Evolutionary conservation across 164 flowering plant genomes (phyloP).

Genomic region (Kalanchoe fedtschenkoi): DNA sequence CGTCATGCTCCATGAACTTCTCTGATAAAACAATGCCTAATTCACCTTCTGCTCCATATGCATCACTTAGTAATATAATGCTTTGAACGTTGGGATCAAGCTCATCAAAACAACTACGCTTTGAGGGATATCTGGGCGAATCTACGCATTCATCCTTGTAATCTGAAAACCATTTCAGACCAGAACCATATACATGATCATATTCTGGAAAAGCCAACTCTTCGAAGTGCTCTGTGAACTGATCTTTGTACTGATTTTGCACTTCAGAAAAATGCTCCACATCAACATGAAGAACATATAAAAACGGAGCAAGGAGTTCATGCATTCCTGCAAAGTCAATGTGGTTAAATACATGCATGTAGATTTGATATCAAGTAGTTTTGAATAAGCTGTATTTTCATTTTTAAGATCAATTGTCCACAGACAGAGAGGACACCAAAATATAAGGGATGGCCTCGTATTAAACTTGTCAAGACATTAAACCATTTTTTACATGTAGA

Average conservation of each 20-base stretch:
- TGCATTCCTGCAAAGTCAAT: conserved; percentile 68
- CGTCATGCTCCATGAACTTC: conserved; percentile 95
- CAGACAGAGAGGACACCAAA: too few species aligned
- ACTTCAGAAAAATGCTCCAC: conserved; percentile 60
- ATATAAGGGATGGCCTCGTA: too few species aligned
- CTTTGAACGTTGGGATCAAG: conserved; percentile 64
- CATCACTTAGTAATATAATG: conserved; percentile 65
- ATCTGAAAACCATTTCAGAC: conserved; percentile 29
- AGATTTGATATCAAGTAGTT: too few species aligned
- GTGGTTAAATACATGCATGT: neutral
- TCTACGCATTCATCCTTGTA: conserved; percentile 26
- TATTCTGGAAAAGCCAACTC: conserved; percentile 50
- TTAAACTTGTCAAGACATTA: too few species aligned
- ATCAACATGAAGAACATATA: conserved; percentile 88
- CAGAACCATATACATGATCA: conserved; percentile 41
- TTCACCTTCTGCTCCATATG: conserved; percentile 98
- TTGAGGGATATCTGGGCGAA: conserved; percentile 19
- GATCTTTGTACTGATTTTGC: conserved; percentile 59
- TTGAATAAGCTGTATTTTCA: too few species aligned
- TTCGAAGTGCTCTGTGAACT: conserved; percentile 80
- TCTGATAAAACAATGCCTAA: conserved; percentile 81
- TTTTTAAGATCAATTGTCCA: too few species aligned
- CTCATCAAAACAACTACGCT: conserved; percentile 36
- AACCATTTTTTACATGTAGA: too few species aligned
- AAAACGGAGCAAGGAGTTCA: conserved; percentile 90